Base-by-base conservation (phyloP, 257 asterid species). In the Nicotiana benthamiana region DNA sequence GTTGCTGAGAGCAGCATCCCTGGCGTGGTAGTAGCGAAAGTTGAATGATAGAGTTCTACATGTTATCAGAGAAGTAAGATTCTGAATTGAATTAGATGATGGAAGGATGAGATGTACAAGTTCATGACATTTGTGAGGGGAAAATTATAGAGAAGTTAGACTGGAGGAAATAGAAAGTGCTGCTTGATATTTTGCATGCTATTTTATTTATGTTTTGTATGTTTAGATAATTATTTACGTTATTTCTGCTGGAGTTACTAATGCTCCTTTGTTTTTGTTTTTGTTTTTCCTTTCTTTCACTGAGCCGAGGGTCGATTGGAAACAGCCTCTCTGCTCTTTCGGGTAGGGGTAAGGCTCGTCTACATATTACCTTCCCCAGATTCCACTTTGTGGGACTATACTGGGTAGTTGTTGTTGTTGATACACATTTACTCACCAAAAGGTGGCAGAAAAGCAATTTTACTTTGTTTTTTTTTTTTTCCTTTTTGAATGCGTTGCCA, bases 1-100 rank as follows among this genome's bases (percentile, higher is more conserved):
- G 96, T 90, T 74, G 95, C 93, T 65, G 98, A 95, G 51, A 91
- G 94, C 91, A 91, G 91, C 87, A 83, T 90, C 85, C 89, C 95
- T 46, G 90, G 91, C 28, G 98, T 90, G 84, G 97, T 90, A 59
- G 86, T 92, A 79, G 97, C 94, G 43, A 94, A 94, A 94, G 97
- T 96, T 80, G 99, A 96, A 87, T 96, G 90, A 92, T 43, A 51
- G 80, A 48, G 62, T 72, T 74, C 15, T 67, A 32, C 63, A 3
- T 12, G 77, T 77, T 24, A 43, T 46, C 7, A 70, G 57, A 70
- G 3, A 68, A 68, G n/a, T 40, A 70, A 43, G 34, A 12, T 20
- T 70, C 77, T 7, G 77, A 70, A 5, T 68, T 36, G 32, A 68
- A 7, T 36, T 68, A 68, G 77, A 70, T 13, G 56, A 40, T 67